Conservation (phyloP, 1,284 basidiomycete genomes). For the Ceratobasidium papillatum region DNA sequence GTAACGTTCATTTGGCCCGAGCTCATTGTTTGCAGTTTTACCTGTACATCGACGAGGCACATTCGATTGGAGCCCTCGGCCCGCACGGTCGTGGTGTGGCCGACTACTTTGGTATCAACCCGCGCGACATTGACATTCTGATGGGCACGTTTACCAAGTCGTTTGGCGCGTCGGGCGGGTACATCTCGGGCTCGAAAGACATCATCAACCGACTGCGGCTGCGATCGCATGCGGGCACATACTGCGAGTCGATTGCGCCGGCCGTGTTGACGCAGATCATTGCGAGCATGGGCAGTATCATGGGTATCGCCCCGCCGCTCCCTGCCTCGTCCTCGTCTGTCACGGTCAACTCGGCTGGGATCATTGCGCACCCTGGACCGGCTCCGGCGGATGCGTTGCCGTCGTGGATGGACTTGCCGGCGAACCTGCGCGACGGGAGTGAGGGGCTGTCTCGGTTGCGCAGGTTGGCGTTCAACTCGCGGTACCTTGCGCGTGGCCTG, state of each 20-base stretch:
- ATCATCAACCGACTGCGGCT: conserved; percentile 86
- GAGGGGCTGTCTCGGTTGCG: conserved; percentile 86
- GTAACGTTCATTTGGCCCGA: not conserved
- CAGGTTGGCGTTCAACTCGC: conserved; percentile 93
- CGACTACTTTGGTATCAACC: conserved; percentile 93
- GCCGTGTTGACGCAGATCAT: conserved; percentile 92
- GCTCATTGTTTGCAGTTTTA: conserved; percentile 73
- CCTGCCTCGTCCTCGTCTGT: conserved; percentile 48
- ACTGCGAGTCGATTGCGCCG: conserved; percentile 92
- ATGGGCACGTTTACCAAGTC: conserved; percentile 99
- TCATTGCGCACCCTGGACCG: conserved; percentile 66
- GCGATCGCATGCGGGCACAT: conserved; percentile 84
- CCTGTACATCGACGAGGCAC: conserved; percentile 96
- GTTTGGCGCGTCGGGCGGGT: conserved; percentile 96
- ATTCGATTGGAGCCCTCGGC: conserved; percentile 95
- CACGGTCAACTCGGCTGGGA: conserved; percentile 36
- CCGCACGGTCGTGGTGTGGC: conserved; percentile 93
- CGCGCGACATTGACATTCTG: conserved; percentile 85
- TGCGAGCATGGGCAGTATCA: conserved; percentile 94
- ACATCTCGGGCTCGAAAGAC: conserved; percentile 85
- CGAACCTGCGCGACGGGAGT: conserved; percentile 74
- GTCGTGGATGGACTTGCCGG: conserved; percentile 75
- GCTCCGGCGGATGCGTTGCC: conserved; percentile 70
- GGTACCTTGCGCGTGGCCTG: conserved; percentile 89
- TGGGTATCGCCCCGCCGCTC: conserved; percentile 78